These are phyloP conservation scores for Phytophthora fragariae DNA, from an alignment of 352 stramenopile species.

Conservation along the genomic window DNA sequence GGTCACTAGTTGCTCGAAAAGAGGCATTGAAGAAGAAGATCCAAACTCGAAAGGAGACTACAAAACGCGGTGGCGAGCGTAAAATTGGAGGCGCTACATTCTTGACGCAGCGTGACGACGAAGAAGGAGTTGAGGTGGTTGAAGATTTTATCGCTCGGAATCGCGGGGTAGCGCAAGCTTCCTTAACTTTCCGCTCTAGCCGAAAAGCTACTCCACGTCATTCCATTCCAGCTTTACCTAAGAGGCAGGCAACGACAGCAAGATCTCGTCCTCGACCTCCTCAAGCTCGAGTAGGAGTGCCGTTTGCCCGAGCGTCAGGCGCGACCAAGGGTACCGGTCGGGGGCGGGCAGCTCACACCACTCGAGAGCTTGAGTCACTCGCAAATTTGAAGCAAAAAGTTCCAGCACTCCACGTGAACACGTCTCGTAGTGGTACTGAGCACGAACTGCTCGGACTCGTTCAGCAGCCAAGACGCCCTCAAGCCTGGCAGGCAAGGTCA, in stretches of 20 bases:
- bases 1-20: conserved; percentile 44
- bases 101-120: conserved; percentile 53
- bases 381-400: conserved; percentile 4
- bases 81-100: conserved; percentile 46
- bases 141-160: conserved; percentile 31
- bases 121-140: conserved; percentile 36
- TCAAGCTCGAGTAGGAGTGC: background rate
- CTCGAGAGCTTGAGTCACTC: conserved; percentile 6
- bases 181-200: conserved; percentile 28
- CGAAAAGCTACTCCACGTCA: conserved; percentile 5
- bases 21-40: conserved; percentile 55
- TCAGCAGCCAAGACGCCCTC: conserved; percentile 25
- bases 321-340: background rate
- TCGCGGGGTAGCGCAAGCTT: conserved; percentile 13
- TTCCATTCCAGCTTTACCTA: conserved; percentile 5
- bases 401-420: background rate
- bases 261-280: conserved; percentile 21
- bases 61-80: conserved; percentile 1
- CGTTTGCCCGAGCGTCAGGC: conserved; percentile 4
- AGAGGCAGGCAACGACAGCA: conserved; percentile 1
- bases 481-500: conserved; percentile 12
- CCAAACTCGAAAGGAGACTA: conserved; percentile 7
- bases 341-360: conserved; percentile 1
- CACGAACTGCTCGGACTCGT: background rate
- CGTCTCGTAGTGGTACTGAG: background rate